Conservation (phyloP, 192 early-diverging fungal genomes). For the Globomyces pollinis-pini region DNA sequence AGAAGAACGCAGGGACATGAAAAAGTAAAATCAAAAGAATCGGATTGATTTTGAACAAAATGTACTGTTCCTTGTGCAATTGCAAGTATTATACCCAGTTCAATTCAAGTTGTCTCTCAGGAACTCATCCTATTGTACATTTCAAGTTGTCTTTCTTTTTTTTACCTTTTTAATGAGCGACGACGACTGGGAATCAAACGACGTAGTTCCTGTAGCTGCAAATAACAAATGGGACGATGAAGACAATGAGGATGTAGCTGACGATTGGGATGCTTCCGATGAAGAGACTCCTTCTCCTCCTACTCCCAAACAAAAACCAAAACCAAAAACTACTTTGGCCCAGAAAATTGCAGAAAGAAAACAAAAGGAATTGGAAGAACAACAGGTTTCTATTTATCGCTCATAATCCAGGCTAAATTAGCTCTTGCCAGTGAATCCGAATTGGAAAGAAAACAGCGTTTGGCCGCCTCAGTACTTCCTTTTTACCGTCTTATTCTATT, state of each 20-base stretch:
- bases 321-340: constrained; percentile 17
- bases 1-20: too few relatives aligned
- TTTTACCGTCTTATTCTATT: too few relatives aligned
- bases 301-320: constrained; percentile 22
- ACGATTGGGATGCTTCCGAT: constrained; percentile 34
- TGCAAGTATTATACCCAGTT: too few relatives aligned
- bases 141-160: not conserved
- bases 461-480: constrained; percentile 22
- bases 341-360: constrained; percentile 32
- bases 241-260: constrained; percentile 20
- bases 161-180: not conserved
- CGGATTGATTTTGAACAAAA: too few relatives aligned
- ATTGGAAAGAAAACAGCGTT: constrained; percentile 25
- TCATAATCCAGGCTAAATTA: constrained; percentile 10
- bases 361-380: constrained; percentile 23
- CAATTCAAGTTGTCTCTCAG: not conserved
- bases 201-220: constrained; percentile 8
- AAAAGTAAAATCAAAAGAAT: too few relatives aligned
- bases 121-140: not conserved
- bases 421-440: too few relatives aligned
- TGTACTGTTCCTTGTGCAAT: too few relatives aligned
- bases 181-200: constrained; percentile 1
- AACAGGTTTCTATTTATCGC: not conserved
- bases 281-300: too few relatives aligned
- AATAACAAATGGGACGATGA: constrained; percentile 28